phyloP scores from a whole-genome alignment of 2,329 filamentous ascomycete species.

The Phyllosticta ampelicida region DNA sequence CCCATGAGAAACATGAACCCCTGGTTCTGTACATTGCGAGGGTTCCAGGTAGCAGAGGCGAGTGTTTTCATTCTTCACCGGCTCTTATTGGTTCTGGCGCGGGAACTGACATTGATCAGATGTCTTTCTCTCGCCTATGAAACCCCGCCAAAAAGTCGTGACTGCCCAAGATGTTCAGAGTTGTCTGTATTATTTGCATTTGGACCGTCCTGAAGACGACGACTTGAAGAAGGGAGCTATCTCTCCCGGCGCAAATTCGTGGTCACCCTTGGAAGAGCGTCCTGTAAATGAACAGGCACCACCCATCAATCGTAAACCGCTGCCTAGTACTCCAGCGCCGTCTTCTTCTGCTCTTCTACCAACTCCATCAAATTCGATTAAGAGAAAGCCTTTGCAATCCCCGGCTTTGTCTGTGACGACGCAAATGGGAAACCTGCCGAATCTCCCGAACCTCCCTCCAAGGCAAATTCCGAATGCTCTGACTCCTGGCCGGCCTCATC shows the following conservation, averaged over 20 bases:
- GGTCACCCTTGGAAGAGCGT: background rate
- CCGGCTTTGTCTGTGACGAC: conserved; percentile 19
- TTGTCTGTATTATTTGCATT: conserved; percentile 85
- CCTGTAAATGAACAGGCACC: background rate
- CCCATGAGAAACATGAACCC: conserved; percentile 56
- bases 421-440: conserved; percentile 20
- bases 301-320: conserved; percentile 7
- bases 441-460: conserved; percentile 11
- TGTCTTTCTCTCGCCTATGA: conserved; percentile 83
- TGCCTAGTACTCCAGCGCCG: background rate
- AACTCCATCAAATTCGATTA: background rate
- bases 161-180: conserved; percentile 76
- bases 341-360: background rate
- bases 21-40: conserved; percentile 83
- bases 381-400: conserved; percentile 10
- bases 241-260: background rate
- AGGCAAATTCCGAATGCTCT: background rate
- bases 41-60: conserved; percentile 77
- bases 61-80: conserved; percentile 11
- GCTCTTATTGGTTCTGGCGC: conserved; percentile 2
- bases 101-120: conserved; percentile 42
- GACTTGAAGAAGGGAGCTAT: background rate
- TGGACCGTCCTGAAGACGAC: conserved; percentile 49
- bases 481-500: background rate
- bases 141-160: conserved; percentile 80